phyloP scores from a whole-genome alignment of 257 asterid genomes.

The Paraleonurus japonicus region DNA sequence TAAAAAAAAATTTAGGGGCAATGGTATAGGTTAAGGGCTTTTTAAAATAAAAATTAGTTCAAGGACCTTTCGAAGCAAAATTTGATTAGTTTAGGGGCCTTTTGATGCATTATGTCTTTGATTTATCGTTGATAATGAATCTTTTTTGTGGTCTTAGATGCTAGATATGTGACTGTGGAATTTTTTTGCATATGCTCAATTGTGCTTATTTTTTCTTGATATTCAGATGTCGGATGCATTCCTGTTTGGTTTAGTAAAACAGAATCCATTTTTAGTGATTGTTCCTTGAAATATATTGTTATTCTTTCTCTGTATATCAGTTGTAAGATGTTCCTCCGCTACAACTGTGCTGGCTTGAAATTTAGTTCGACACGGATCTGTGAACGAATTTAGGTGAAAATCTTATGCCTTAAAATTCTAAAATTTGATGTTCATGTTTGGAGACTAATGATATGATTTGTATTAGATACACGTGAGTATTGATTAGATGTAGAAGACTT shows the following conservation, averaged over 20 bases:
- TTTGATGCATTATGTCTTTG: too few relatives aligned
- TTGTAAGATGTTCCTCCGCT: not conserved
- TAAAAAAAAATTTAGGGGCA: too few relatives aligned
- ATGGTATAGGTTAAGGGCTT: too few relatives aligned
- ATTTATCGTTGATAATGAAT: not conserved
- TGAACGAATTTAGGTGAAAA: not conserved
- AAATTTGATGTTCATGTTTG: not conserved
- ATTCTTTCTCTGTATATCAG: not conserved
- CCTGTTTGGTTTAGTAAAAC: not conserved
- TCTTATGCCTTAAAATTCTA: not conserved
- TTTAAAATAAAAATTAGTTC: too few relatives aligned
- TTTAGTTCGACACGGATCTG: not conserved
- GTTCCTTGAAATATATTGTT: not conserved
- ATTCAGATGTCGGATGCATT: not conserved
- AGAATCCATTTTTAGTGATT: not conserved
- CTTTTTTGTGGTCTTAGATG: not conserved
- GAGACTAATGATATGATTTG: not conserved
- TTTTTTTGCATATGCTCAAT: not conserved
- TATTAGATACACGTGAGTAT: not conserved
- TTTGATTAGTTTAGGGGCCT: too few relatives aligned
- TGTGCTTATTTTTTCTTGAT: not conserved
- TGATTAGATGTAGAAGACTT: constrained; percentile 6
- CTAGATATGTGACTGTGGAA: not conserved
- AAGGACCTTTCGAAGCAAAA: too few relatives aligned
- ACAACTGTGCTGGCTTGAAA: not conserved